Evolutionary conservation across 108 stramenopile genomes (phyloP), one percentile per base, ranked within the genome.

Genomic region (Craspedostauros australis): DNA sequence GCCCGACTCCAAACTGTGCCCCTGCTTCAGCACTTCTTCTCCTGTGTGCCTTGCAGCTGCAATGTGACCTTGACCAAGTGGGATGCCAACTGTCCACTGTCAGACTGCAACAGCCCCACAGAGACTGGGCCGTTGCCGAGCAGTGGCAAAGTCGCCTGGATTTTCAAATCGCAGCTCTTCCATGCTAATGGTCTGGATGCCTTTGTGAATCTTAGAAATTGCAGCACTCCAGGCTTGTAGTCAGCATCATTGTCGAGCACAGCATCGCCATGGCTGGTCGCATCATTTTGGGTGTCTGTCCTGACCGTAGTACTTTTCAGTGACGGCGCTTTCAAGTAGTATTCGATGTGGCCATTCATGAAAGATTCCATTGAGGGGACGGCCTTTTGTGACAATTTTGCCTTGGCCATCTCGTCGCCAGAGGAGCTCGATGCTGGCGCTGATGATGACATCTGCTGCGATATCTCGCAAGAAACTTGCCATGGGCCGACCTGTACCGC

Each of bases 91-190:
- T n/a, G n/a, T n/a, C n/a, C n/a, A n/a, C n/a, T n/a, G n/a, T n/a
- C n/a, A n/a, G n/a, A n/a, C n/a, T n/a, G n/a, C n/a, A n/a, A n/a
- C n/a, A n/a, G n/a, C n/a, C n/a, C n/a, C n/a, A n/a, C n/a, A n/a
- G n/a, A n/a, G n/a, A n/a, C n/a, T n/a, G n/a, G n/a, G 24, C 49
- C 58, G 16, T 55, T 56, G 15, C 79, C 80, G 2, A 84, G 44
- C 21, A 91, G 47, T 4, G 90, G 90, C 15, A 91, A 46, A 28
- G 70, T 85, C 15, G 60, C 66, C 54, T 91, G 83, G 12, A 91
- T 72, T 54, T 85, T 85, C 25, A 80, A 34, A 37, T 91, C 90
- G 9, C 48, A 64, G 7, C 68, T 74, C 62, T 85, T 91, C 90
- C 90, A 91, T 15, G 90, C 83, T 15, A 28, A 12, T 21, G 90